Percentiles rank a stretch among this genome's conserved stretches.
Conservation (phyloP, 805 yeast species). For the Suhomyces sp. region DNA sequence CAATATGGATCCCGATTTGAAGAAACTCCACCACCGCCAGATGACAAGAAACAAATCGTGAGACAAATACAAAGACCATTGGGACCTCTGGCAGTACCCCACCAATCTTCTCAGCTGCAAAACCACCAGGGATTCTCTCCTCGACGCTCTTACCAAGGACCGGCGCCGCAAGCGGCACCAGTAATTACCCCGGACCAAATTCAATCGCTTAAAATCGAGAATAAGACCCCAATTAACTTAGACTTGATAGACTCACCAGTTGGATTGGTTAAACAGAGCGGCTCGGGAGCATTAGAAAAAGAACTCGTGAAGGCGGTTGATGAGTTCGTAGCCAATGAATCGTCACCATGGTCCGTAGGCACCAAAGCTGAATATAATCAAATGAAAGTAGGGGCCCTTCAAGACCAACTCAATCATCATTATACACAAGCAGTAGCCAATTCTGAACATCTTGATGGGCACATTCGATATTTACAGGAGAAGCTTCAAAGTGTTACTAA, state of each 20-base stretch:
- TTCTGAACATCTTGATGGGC: constrained; percentile 27
- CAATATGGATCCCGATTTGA: neutral
- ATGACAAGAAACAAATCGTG: no score
- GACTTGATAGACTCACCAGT: neutral
- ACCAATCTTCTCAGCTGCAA: neutral
- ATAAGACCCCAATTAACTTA: neutral
- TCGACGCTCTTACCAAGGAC: neutral
- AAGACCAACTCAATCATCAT: constrained; percentile 34
- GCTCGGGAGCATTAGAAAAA: neutral
- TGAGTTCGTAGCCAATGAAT: neutral
- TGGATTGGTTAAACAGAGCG: neutral
- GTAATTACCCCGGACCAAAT: neutral
- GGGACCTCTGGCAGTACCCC: neutral
- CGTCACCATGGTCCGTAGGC: neutral
- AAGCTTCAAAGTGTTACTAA: constrained; percentile 22
- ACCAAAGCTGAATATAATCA: constrained; percentile 5
- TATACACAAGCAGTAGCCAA: constrained; percentile 36
- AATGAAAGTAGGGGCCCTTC: constrained; percentile 25
- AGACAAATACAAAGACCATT: neutral
- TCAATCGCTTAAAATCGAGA: neutral
- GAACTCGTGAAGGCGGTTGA: neutral
- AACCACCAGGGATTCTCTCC: no score
- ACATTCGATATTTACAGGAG: constrained; percentile 24
- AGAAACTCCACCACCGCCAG: neutral
- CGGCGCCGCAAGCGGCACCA: neutral